Base-by-base conservation (phyloP, 257 asterid species). In the Ilex aquifolium region DNA sequence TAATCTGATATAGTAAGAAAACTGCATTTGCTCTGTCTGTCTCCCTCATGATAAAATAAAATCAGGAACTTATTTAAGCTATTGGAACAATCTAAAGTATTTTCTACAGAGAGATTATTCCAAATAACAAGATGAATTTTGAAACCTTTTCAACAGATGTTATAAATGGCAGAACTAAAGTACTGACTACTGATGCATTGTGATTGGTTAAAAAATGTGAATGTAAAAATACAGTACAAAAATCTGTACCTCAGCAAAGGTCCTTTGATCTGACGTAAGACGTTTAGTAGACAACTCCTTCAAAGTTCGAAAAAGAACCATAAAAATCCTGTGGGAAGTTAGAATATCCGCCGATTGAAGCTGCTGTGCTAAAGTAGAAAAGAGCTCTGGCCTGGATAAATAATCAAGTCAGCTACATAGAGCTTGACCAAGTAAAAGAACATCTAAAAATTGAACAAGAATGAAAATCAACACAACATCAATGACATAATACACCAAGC, bases 271-370 rank as follows among this genome's bases (percentile, higher is more conserved):
- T 60, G 90, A 66, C 59, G 88, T 56, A 32, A 93, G 95, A 59
- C 96, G 91, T 74, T 93, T 93, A 70, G 95, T 83, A 0, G 99
- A 90, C 82, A 93, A 76, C 84, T 93, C 99, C 83, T 93, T 93
- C 71, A 93, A 75, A 50, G 84, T 78, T 80, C 97, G 91, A 73
- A 85, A 93, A 72, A 93, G 95, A 76, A 93, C 82, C 94, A 84
- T 79, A 77, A 77, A 79, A 72, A 90, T 85, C 81, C 97, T 90
- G 77, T 93, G 96, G 32, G 99, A 90, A 65, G 92, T 66, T 72
- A 87, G 86, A 74, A 69, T 76, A 78, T 90, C 97, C 69, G 96
- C 91, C 32, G 92, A 77, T 69, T 84, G 96, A 74, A 93, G 92
- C 63, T 82, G 88, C 52, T 84, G 97, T 15, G 97, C 99, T 72